Evolutionary conservation across 169 alveolate species (phyloP).

Genomic region (Plasmodium cynomolgi): DNA sequence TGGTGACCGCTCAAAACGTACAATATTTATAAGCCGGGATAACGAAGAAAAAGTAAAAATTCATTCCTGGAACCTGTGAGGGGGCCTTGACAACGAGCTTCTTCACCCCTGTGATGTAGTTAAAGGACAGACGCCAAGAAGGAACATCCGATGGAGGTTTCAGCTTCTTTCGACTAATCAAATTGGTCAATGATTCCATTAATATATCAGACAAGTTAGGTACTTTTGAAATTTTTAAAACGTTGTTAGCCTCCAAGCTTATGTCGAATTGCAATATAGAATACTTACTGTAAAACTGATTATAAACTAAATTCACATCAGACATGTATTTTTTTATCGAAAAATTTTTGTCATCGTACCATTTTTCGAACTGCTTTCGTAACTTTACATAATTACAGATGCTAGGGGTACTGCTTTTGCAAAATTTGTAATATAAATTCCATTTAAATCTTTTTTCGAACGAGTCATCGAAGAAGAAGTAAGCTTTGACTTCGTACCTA

Average conservation of each 20-base stretch:
- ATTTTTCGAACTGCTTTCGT: constrained; percentile 2
- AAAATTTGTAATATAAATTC: constrained; percentile 17
- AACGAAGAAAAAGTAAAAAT: constrained; percentile 5
- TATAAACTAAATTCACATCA: constrained; percentile 3
- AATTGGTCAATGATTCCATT: not conserved
- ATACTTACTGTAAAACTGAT: constrained; percentile 8
- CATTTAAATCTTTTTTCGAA: constrained; percentile 50
- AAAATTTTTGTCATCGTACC: constrained; percentile 13
- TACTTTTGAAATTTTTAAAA: not conserved
- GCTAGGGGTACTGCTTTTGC: not conserved
- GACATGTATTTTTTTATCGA: constrained; percentile 40
- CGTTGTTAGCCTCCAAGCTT: not conserved
- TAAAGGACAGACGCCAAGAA: constrained; percentile 38
- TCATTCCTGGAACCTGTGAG: constrained; percentile 28
- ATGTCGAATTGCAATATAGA: not conserved
- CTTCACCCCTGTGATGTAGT: constrained; percentile 26
- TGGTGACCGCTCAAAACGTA: not conserved
- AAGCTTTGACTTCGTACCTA: constrained; percentile 18
- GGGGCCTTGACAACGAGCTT: constrained; percentile 4
- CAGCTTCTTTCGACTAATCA: not conserved
- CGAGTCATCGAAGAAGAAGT: not conserved
- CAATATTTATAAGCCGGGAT: constrained; percentile 22
- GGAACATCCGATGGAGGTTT: constrained; percentile 4
- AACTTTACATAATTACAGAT: constrained; percentile 3
- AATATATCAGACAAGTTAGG: constrained; percentile 4